These are phyloP conservation scores for Eruca vesicaria DNA, from an alignment of 441 rosid genomes.

Conservation along the genomic window DNA sequence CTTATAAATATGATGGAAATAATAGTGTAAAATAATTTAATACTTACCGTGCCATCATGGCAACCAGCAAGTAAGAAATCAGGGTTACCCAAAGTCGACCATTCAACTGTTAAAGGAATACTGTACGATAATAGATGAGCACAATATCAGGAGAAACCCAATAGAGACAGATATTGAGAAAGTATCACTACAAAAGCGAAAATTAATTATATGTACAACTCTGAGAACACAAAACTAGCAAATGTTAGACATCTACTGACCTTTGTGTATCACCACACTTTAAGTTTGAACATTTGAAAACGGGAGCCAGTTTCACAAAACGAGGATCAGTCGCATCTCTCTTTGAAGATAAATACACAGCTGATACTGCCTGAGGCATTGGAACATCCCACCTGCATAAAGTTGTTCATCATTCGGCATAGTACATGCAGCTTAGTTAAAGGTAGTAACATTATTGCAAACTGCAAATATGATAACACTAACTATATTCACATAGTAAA, in stretches of 20 bases:
- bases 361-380: conserved; percentile 56
- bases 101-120: conserved; percentile 79
- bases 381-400: conserved; percentile 97
- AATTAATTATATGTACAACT: background rate
- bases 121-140: conserved; percentile 15
- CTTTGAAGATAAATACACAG: conserved; percentile 53
- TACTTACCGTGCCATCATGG: conserved; percentile 87
- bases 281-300: conserved; percentile 73
- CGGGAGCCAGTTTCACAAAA: conserved; percentile 79
- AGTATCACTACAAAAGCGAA: background rate
- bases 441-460: background rate
- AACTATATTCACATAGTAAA: conserved; percentile 5
- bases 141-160: background rate
- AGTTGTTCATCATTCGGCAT: conserved; percentile 29
- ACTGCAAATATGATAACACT: background rate
- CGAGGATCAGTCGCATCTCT: conserved; percentile 81
- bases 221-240: background rate
- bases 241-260: conserved; percentile 38
- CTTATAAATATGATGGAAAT: background rate
- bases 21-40: conserved; percentile 1
- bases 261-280: conserved; percentile 68
- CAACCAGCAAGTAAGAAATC: conserved; percentile 91
- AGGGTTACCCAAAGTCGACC: conserved; percentile 70
- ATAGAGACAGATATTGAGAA: background rate
- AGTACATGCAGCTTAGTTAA: conserved; percentile 1